Evolutionary conservation across 257 asterid genomes (phyloP), one percentile per base, ranked within the genome.

Genomic region (Petunia axillaris): DNA sequence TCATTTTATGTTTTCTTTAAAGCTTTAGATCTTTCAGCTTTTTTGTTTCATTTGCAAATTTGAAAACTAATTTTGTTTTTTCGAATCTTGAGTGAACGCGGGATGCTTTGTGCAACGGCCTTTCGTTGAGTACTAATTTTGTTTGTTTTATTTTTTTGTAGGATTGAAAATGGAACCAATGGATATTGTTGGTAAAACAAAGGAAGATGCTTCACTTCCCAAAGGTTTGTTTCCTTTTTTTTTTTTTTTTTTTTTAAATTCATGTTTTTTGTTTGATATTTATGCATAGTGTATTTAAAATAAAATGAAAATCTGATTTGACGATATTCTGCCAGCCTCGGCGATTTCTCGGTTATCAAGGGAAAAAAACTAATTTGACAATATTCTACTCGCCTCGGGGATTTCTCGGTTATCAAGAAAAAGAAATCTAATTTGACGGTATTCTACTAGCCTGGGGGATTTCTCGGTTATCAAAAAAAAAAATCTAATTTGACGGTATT

Each of bases 201-300:
- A 95, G 80, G 99, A 95, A 86, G 99, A 95, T 75, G 99, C 99
- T 63, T 95, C 99, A 70, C 96, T 95, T 55, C 99, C 99, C n/a
- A 95, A 95, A 88, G 98, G 98, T 94, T 80, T 11, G 37, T 65
- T 65, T 38, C 50, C 36, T 36, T 35, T 11, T 48, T 35, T 6
- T 13, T 0, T 70, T 35, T 8, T 7, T 67, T 67, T 67, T 1
- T 14, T 7, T 15, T 14, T 7, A 13, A 57, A 25, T 25, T 25
- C 25, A 25, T 2, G 16, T 58, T 3, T 64, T 37, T 9, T 35
- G 58, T 9, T 9, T 70, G 14, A 35, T 36, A 5, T 70, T 70
- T 58, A 38, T 70, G 58, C 9, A 16, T 38, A 4, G 8, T 6
- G 38, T 10, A 37, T 64, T 37, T 46, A 11, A 25, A 25, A 25